Conservation (phyloP, 2,329 filamentous ascomycete species). For the Fusarium sp. region DNA sequence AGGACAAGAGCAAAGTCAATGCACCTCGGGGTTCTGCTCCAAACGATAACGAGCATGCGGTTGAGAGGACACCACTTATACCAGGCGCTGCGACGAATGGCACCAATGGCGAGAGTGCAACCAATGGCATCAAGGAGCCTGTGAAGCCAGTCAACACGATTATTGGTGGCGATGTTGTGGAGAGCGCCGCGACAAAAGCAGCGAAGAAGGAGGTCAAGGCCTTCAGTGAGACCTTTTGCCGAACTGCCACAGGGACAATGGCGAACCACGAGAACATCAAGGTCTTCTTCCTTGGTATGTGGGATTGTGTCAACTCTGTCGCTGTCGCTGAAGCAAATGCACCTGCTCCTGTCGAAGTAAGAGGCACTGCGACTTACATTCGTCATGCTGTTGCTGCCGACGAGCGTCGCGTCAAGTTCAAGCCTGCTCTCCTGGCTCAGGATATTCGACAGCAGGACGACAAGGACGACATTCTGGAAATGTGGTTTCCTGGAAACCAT, state of each 20-base stretch:
- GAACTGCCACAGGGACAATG: constrained; percentile 8
- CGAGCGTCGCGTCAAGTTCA: constrained; percentile 66
- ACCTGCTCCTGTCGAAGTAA: constrained; percentile 51
- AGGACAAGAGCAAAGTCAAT: background rate
- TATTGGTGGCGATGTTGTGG: too few relatives aligned
- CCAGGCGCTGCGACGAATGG: background rate
- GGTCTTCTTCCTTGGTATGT: constrained; percentile 65
- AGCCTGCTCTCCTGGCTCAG: constrained; percentile 59
- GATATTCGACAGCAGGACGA: constrained; percentile 43
- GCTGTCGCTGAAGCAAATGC: constrained; percentile 52
- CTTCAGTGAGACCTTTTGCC: constrained; percentile 61
- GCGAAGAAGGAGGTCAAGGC: constrained; percentile 55
- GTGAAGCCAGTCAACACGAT: background rate
- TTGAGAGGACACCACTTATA: background rate
- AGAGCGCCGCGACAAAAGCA: too few relatives aligned
- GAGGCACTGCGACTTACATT: constrained; percentile 56
- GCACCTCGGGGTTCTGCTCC: too few relatives aligned
- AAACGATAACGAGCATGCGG: too few relatives aligned
- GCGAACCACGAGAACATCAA: constrained; percentile 52
- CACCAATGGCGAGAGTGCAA: background rate
- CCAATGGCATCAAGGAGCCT: background rate
- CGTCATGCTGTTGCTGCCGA: constrained; percentile 65
- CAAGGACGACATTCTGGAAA: constrained; percentile 57
- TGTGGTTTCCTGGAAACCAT: constrained; percentile 67
- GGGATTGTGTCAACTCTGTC: constrained; percentile 65